Evolutionary conservation across 768 basidiomycete species (phyloP).

Genomic region (Trametes cubensis): DNA sequence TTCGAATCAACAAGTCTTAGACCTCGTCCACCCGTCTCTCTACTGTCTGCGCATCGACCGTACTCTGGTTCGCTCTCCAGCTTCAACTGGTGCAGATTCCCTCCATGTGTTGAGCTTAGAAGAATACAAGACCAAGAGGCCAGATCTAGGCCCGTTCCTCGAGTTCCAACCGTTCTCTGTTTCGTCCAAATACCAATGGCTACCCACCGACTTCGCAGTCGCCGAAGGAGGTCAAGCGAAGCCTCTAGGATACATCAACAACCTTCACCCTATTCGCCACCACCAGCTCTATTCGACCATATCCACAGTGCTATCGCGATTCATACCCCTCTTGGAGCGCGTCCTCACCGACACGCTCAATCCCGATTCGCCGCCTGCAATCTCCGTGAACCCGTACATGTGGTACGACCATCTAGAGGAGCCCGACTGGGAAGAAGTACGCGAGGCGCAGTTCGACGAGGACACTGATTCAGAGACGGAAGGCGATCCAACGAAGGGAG

Average conservation of each 20-base stretch:
- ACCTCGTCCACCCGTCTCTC: slow-evolving; percentile 49
- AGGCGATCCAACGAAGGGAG: too few relatives aligned
- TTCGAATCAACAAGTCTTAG: slow-evolving; percentile 45
- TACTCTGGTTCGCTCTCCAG: not conserved
- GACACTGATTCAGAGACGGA: too few relatives aligned
- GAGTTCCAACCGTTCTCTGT: slow-evolving; percentile 2
- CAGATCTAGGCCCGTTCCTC: not conserved
- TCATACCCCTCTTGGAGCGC: slow-evolving; percentile 33
- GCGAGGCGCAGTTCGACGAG: not conserved
- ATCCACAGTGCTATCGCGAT: slow-evolving; percentile 20
- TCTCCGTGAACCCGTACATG: not conserved
- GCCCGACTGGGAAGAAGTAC: not conserved
- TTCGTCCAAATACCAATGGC: slow-evolving; percentile 30
- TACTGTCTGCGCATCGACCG: slow-evolving; percentile 35
- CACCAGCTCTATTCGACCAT: slow-evolving; percentile 25
- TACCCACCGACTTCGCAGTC: slow-evolving; percentile 35
- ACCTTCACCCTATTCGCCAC: slow-evolving; percentile 29
- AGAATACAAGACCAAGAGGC: not conserved
- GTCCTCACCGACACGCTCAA: slow-evolving; percentile 24
- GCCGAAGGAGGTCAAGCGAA: slow-evolving; percentile 25
- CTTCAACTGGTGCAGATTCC: not conserved
- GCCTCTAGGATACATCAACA: slow-evolving; percentile 33
- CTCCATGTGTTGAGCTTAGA: not conserved
- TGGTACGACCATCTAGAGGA: slow-evolving; percentile 2
- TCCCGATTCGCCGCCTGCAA: not conserved